These are phyloP conservation scores for Sarocladium brachiariae DNA, from an alignment of 2,329 filamentous ascomycete species.

Conservation along the genomic window DNA sequence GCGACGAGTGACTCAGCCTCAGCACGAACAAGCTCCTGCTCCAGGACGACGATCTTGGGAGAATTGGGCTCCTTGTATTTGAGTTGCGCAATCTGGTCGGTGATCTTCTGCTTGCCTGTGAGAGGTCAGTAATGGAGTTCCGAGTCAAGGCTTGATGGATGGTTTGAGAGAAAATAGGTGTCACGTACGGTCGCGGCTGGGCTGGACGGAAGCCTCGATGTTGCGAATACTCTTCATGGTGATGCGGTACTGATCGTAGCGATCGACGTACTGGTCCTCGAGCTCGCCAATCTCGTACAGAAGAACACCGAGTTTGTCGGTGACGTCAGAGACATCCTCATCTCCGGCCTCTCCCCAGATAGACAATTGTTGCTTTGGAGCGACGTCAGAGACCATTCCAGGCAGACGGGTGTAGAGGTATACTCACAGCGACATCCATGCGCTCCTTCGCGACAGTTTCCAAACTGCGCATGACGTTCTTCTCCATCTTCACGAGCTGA, in stretches of 20 bases:
- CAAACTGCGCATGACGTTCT: conserved; percentile 99
- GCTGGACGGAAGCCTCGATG: conserved; percentile 97
- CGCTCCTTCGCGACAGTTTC: conserved; percentile 91
- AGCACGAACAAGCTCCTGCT: conserved; percentile 96
- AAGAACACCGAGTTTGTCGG: conserved; percentile 95
- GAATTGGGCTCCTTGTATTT: conserved; percentile 99
- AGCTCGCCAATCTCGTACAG: conserved; percentile 98
- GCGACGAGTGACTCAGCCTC: conserved; percentile 98
- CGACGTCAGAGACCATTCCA: conserved; percentile 12
- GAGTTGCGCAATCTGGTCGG: conserved; percentile 94
- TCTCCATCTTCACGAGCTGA: conserved; percentile 99
- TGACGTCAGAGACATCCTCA: conserved; percentile 97
- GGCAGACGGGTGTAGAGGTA: neutral
- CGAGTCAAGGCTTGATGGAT: neutral
- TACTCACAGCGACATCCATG: conserved; percentile 95
- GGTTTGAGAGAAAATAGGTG: too few relatives aligned
- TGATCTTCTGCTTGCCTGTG: conserved; percentile 95
- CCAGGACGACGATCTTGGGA: conserved; percentile 92
- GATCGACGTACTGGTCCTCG: conserved; percentile 96
- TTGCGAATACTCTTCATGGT: conserved; percentile 99
- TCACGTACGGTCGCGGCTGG: conserved; percentile 83
- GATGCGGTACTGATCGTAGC: conserved; percentile 97
- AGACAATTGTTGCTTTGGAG: conserved; percentile 84
- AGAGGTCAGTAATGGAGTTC: conserved; percentile 13
- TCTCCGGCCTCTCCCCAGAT: conserved; percentile 95